phyloP scores from a whole-genome alignment of 257 asterid genomes.

The Capsicum baccatum region DNA sequence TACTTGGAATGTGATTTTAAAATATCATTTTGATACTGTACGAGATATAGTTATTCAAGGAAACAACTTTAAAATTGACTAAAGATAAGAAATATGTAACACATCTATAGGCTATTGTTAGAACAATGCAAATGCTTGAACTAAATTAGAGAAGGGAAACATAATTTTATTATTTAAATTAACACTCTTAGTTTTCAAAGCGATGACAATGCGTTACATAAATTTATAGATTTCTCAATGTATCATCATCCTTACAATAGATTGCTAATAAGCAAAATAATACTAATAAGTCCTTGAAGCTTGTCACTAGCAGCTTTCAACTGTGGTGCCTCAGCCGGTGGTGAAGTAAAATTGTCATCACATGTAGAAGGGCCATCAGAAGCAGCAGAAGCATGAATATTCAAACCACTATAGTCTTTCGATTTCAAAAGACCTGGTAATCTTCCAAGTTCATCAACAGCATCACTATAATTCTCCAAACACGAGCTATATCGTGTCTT shows the following conservation, averaged over 20 bases:
- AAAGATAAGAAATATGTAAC: no score
- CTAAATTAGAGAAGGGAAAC: background rate
- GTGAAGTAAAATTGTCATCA: background rate
- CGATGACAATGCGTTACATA: background rate
- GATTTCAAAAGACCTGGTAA: conserved; percentile 11
- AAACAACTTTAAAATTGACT: no score
- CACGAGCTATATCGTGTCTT: conserved; percentile 31
- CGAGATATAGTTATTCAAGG: no score
- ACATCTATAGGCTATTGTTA: no score
- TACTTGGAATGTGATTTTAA: no score
- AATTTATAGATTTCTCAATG: background rate
- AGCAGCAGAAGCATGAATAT: conserved; percentile 18
- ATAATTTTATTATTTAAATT: no score
- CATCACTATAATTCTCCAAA: conserved; percentile 31
- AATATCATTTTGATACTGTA: no score
- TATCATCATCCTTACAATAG: background rate
- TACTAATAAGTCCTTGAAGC: background rate
- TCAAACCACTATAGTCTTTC: background rate
- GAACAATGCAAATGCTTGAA: background rate
- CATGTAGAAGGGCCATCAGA: conserved; percentile 14
- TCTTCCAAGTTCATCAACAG: conserved; percentile 18
- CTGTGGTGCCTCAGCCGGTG: background rate
- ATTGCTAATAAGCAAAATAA: background rate
- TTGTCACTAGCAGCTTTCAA: conserved; percentile 12
- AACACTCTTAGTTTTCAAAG: background rate